Conservation (phyloP, 78 protist species). For the Chrysochromulina tobinii region DNA sequence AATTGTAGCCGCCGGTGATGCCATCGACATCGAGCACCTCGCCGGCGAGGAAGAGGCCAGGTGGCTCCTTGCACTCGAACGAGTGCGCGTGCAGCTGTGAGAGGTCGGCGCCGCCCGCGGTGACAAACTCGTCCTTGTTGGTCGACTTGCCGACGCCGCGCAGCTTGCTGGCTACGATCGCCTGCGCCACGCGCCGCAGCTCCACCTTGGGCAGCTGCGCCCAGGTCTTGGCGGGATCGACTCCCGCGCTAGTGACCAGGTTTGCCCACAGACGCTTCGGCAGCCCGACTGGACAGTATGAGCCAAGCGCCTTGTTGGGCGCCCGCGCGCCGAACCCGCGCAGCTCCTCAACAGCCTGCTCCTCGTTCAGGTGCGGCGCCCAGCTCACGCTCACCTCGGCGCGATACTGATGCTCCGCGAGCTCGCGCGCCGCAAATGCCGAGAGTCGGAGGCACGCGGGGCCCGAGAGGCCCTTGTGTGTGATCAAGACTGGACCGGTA, state of each 20-base stretch:
- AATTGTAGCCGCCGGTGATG: conserved; percentile 42
- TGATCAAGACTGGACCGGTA: conserved; percentile 14
- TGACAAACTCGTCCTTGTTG: conserved; percentile 42
- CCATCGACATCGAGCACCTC: conserved; percentile 48
- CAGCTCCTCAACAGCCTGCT: background rate
- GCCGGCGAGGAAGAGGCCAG: conserved; percentile 30
- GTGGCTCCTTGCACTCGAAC: background rate
- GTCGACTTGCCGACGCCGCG: background rate
- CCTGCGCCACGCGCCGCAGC: too few species aligned
- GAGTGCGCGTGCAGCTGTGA: background rate
- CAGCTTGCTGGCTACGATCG: background rate
- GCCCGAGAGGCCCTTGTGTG: conserved; percentile 34
- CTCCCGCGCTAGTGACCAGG: background rate
- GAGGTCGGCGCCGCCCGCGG: background rate
- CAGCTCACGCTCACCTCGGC: background rate
- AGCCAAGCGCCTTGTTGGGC: background rate
- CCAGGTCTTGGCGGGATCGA: background rate
- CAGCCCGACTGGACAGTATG: background rate
- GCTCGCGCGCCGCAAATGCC: conserved; percentile 7
- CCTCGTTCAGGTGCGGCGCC: background rate
- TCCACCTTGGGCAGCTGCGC: background rate
- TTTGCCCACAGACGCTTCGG: background rate
- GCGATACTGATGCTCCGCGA: background rate
- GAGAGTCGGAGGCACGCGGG: conserved; percentile 13
- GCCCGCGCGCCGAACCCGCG: background rate